phyloP scores from a whole-genome alignment of 2,329 filamentous ascomycete genomes.

The Lachnellula cervina region DNA sequence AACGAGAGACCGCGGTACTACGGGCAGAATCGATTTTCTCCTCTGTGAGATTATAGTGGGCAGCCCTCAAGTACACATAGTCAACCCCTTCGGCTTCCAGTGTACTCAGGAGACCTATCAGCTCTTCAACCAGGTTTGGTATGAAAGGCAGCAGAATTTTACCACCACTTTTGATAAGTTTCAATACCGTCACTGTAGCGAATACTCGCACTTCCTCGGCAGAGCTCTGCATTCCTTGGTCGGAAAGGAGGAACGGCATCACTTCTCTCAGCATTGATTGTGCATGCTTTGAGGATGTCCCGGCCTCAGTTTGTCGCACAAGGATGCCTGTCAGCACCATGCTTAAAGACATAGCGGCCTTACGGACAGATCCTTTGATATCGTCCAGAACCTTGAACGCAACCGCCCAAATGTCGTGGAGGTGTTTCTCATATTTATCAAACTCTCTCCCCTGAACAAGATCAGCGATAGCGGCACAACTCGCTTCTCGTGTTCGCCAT shows the following conservation, averaged over 20 bases:
- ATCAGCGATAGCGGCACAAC: conserved; percentile 84
- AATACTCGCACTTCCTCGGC: conserved; percentile 85
- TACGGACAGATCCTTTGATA: conserved; percentile 85
- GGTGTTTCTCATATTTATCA: conserved; percentile 74
- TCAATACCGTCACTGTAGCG: conserved; percentile 74
- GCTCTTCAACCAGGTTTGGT: conserved; percentile 72
- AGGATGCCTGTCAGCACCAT: conserved; percentile 79
- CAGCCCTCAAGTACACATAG: conserved; percentile 85
- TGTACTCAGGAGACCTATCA: conserved; percentile 77
- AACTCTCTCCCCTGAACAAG: conserved; percentile 77
- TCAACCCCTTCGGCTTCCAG: conserved; percentile 87
- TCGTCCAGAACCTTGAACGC: conserved; percentile 92
- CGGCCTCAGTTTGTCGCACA: conserved; percentile 78
- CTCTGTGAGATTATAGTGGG: conserved; percentile 75
- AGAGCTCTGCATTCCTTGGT: conserved; percentile 82
- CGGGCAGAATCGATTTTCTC: conserved; percentile 88
- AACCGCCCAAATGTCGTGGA: conserved; percentile 77
- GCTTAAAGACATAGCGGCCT: conserved; percentile 75
- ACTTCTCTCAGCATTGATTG: conserved; percentile 79
- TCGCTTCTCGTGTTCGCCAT: conserved; percentile 89
- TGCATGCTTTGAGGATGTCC: conserved; percentile 64
- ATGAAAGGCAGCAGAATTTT: conserved; percentile 74
- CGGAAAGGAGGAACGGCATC: conserved; percentile 83
- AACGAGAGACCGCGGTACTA: conserved; percentile 74
- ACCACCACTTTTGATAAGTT: conserved; percentile 87